Conservation (phyloP, 768 basidiomycete species). For the Ramaria sp. region DNA sequence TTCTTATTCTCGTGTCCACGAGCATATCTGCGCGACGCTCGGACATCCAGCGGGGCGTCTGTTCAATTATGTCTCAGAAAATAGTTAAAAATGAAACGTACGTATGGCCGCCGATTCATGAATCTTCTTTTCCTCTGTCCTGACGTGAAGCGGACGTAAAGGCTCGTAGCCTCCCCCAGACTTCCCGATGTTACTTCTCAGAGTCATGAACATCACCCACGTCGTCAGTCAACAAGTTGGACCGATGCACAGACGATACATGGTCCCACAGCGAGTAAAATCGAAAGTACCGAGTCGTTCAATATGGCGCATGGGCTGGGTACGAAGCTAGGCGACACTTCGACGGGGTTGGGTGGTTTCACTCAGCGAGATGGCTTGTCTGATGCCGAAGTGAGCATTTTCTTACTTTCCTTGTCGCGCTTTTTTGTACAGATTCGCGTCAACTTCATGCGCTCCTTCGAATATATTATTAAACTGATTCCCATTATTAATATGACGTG, state of each 20-base stretch:
- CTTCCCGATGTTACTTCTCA: neutral
- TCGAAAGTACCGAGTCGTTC: neutral
- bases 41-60: neutral
- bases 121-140: neutral
- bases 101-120: neutral
- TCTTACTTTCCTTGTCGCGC: neutral
- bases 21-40: neutral
- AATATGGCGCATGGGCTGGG: neutral
- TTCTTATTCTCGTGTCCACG: neutral
- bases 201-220: neutral
- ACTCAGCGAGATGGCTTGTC: neutral
- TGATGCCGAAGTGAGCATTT: neutral
- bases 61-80: neutral
- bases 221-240: neutral
- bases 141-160: neutral
- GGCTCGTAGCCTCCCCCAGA: neutral
- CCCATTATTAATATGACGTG: neutral
- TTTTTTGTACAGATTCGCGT: too few species aligned
- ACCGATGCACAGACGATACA: neutral
- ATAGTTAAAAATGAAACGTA: neutral
- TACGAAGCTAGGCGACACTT: neutral
- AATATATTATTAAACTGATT: neutral
- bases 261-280: neutral
- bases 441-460: neutral
- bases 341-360: neutral